Evolutionary conservation across 495 filamentous ascomycete species (phyloP).

Genomic region (Aspergillus haitiensis): DNA sequence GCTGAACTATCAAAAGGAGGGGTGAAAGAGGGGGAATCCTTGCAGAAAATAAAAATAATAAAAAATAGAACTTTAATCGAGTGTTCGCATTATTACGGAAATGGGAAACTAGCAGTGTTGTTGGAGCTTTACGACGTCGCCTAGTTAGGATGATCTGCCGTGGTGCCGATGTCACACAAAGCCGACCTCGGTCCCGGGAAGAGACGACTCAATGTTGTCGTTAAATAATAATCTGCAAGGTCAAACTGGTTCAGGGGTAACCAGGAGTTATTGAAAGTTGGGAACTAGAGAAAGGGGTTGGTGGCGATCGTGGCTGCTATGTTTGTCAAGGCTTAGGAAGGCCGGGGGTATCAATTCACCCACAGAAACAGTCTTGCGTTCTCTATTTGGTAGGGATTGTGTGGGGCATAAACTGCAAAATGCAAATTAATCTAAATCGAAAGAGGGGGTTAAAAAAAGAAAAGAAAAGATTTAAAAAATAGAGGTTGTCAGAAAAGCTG

Average conservation of each 20-base stretch:
- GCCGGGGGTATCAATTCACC: slow-evolving; percentile 18
- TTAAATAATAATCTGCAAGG: slow-evolving; percentile 5
- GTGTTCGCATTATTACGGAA: slow-evolving; percentile 16
- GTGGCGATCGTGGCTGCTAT: slow-evolving; percentile 20
- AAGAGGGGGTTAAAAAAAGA: background rate
- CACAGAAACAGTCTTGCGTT: slow-evolving; percentile 9
- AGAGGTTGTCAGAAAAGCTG: background rate
- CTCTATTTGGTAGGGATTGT: background rate
- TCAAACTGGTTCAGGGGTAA: slow-evolving; percentile 29
- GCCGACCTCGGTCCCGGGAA: slow-evolving; percentile 25
- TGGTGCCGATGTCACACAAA: slow-evolving; percentile 24
- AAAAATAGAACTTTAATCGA: slow-evolving; percentile 8
- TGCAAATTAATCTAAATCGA: background rate
- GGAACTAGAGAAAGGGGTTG: background rate
- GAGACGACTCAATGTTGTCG: slow-evolving; percentile 2
- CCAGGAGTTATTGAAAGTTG: background rate
- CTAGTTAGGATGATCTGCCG: slow-evolving; percentile 19
- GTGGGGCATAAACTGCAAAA: slow-evolving; percentile 11
- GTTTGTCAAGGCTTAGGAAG: slow-evolving; percentile 5
- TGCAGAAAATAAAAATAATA: background rate
- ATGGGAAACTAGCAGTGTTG: slow-evolving; percentile 13
- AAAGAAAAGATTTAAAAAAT: background rate
- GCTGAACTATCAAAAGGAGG: background rate
- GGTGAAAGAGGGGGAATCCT: background rate
- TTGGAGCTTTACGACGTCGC: slow-evolving; percentile 10